Conservation (phyloP, 2,329 filamentous ascomycete species). For the Xylariaceae sp. region DNA sequence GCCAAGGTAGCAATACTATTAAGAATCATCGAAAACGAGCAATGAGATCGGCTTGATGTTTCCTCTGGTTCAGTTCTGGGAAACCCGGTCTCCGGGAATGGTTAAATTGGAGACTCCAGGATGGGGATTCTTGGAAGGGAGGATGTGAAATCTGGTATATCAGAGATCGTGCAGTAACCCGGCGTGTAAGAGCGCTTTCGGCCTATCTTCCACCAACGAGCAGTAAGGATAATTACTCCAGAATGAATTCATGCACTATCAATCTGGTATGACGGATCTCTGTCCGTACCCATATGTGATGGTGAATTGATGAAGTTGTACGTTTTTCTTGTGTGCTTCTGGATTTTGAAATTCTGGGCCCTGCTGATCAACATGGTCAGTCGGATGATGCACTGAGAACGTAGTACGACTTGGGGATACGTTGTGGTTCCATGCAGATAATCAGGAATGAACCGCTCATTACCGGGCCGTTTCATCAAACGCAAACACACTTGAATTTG, state of each 20-base stretch:
- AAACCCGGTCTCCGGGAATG: neutral
- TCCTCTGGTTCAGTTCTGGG: neutral
- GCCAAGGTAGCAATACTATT: neutral
- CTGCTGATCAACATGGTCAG: neutral
- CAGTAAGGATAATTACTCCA: too few species aligned
- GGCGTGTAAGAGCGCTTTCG: too few species aligned
- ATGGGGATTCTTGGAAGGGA: too few species aligned
- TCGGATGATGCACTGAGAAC: conserved; percentile 6
- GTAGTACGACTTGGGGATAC: conserved; percentile 2
- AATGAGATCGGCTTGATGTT: neutral
- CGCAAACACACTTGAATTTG: conserved; percentile 10
- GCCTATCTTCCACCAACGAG: too few species aligned
- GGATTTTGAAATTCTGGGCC: too few species aligned
- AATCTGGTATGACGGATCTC: too few species aligned
- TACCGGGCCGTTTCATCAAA: neutral
- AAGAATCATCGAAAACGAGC: neutral
- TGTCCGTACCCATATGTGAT: too few species aligned
- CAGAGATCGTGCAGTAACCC: too few species aligned
- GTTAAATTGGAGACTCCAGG: neutral
- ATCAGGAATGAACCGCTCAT: neutral
- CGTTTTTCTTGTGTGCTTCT: neutral
- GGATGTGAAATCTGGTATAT: too few species aligned
- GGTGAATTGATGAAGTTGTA: too few species aligned
- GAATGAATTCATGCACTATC: too few species aligned
- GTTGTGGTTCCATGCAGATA: conserved; percentile 12